These are phyloP conservation scores for Saccharum officinarum DNA, from an alignment of 176 grass and related monocot species.

Conservation along the genomic window DNA sequence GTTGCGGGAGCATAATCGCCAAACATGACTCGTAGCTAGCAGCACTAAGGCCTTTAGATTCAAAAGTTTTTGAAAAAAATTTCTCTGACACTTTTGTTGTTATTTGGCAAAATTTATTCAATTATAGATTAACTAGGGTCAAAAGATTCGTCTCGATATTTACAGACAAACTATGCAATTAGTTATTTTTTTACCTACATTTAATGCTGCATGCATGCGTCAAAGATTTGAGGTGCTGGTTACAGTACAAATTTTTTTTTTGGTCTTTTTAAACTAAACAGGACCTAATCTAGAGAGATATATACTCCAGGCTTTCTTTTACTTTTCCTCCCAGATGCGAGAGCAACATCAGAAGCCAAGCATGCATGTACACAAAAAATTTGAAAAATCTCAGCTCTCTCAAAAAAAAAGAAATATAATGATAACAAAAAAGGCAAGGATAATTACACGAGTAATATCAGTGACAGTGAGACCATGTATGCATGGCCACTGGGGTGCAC, in stretches of 20 bases:
- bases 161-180: no score
- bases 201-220: no score
- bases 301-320: neutral
- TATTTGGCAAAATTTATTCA: no score
- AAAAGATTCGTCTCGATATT: no score
- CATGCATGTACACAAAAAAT: neutral
- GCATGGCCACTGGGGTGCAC: neutral
- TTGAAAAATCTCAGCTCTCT: neutral
- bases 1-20: neutral
- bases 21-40: neutral
- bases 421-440: neutral
- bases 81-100: no score
- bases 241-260: no score
- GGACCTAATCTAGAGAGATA: neutral
- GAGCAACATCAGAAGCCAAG: neutral
- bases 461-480: neutral
- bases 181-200: no score
- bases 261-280: no score
- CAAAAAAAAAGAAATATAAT: neutral
- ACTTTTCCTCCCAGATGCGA: slow-evolving; percentile 1
- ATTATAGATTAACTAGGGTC: no score
- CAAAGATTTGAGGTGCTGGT: no score
- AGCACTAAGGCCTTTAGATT: neutral
- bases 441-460: neutral
- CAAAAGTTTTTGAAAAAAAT: no score